Percentiles rank a stretch among this genome's conserved stretches.
Evolutionary conservation across 805 yeast species (phyloP).

Genomic region (Ogataea paraovalis): DNA sequence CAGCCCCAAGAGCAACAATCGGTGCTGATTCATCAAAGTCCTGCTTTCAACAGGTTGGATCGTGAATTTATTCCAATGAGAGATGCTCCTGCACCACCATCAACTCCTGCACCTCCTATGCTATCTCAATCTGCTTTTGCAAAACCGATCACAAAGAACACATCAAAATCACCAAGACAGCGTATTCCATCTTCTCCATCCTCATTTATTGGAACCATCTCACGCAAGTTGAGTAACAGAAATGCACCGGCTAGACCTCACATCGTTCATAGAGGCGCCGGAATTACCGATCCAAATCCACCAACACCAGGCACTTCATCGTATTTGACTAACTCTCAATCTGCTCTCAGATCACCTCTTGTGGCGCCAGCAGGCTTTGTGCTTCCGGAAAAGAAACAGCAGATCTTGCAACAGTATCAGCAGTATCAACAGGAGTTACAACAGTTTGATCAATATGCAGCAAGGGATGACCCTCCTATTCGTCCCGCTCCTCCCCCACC

Average conservation of each 20-base stretch:
- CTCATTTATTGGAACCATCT: constrained; percentile 26
- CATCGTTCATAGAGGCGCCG: constrained; percentile 23
- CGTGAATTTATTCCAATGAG: constrained; percentile 31
- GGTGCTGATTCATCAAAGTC: background rate
- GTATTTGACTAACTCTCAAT: background rate
- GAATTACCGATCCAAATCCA: constrained; percentile 12
- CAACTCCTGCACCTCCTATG: background rate
- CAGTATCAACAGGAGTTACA: background rate
- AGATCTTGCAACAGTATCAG: background rate
- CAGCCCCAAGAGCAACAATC: background rate
- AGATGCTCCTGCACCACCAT: constrained; percentile 33
- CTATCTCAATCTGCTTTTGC: background rate
- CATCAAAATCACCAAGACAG: constrained; percentile 10
- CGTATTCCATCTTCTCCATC: constrained; percentile 18
- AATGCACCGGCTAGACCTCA: constrained; percentile 11
- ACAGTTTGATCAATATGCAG: background rate
- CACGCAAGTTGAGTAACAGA: constrained; percentile 21
- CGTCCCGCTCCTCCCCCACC: constrained; percentile 1
- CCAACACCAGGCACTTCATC: background rate
- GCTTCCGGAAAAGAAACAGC: background rate
- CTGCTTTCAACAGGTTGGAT: constrained; percentile 8
- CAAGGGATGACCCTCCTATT: background rate
- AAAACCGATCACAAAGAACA: constrained; percentile 1
- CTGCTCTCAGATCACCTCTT: constrained; percentile 5
- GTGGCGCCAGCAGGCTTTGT: constrained; percentile 9